These are phyloP conservation scores for Amborella trichopoda DNA, from an alignment of 164 flowering plant species.

Conservation along the genomic window DNA sequence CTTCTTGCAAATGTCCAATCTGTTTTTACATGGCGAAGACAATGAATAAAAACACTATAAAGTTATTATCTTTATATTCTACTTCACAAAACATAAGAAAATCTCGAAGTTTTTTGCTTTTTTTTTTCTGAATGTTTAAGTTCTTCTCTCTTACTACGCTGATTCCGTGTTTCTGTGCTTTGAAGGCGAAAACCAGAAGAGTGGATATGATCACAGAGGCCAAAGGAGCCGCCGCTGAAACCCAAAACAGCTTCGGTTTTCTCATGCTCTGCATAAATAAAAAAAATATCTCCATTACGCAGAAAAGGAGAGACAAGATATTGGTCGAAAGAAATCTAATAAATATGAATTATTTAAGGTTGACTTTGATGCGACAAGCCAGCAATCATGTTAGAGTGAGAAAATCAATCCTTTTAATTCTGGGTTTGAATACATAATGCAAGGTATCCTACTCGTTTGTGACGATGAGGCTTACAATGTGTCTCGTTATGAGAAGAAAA, in stretches of 20 bases:
- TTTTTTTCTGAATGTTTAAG: too few relatives aligned
- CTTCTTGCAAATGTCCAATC: conserved; percentile 79
- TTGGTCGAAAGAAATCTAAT: too few relatives aligned
- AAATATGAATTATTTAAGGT: too few relatives aligned
- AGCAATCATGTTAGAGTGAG: too few relatives aligned
- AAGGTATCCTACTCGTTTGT: too few relatives aligned
- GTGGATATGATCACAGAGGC: conserved; percentile 72
- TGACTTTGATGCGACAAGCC: too few relatives aligned
- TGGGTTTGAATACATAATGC: too few relatives aligned
- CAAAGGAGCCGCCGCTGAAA: conserved; percentile 94
- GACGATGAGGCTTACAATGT: conserved; percentile 18
- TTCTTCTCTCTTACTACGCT: conserved; percentile 51
- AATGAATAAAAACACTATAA: not conserved
- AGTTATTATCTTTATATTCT: not conserved
- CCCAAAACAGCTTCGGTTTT: conserved; percentile 86
- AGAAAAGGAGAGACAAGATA: too few relatives aligned
- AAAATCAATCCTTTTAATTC: too few relatives aligned
- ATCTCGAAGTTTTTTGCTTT: too few relatives aligned
- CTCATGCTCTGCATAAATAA: conserved; percentile 29
- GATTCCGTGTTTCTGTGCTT: conserved; percentile 65
- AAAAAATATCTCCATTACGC: too few relatives aligned
- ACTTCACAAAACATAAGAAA: too few relatives aligned
- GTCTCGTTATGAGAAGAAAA: conserved; percentile 61
- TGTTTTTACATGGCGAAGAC: conserved; percentile 6
- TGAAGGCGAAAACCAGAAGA: conserved; percentile 58